phyloP scores from a whole-genome alignment of 176 grass and related monocot genomes.

The Areca catechu region DNA sequence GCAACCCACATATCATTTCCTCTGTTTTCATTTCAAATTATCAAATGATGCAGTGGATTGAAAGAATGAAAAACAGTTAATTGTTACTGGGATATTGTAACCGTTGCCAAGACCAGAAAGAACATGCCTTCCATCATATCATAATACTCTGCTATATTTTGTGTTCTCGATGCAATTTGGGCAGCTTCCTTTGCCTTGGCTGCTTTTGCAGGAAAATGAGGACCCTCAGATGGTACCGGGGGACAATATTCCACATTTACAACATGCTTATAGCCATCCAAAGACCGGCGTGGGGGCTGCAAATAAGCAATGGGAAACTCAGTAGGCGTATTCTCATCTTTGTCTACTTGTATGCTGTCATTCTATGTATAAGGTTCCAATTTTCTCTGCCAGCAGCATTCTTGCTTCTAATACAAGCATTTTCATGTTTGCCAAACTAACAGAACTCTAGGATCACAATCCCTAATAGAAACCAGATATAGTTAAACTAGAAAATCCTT shows the following conservation, averaged over 20 bases:
- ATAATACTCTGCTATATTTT: conserved; percentile 63
- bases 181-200: conserved; percentile 55
- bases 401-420: too few species aligned
- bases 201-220: conserved; percentile 63
- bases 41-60: background rate
- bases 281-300: conserved; percentile 41
- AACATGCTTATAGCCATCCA: conserved; percentile 68
- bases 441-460: too few species aligned
- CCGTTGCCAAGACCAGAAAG: background rate
- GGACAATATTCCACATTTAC: conserved; percentile 67
- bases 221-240: conserved; percentile 30
- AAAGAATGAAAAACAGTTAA: too few species aligned
- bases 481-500: too few species aligned
- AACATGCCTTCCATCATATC: conserved; percentile 63
- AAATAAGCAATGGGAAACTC: conserved; percentile 1
- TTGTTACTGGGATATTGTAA: too few species aligned
- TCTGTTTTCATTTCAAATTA: conserved; percentile 38
- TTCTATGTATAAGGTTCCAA: too few species aligned
- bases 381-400: too few species aligned
- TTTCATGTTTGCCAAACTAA: too few species aligned
- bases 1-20: conserved; percentile 72
- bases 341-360: too few species aligned
- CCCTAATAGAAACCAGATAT: too few species aligned
- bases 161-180: conserved; percentile 37
- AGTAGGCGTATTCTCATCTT: background rate